Percentiles rank a stretch among this genome's conserved stretches.
Evolutionary conservation across 1,139 yeast genomes (phyloP).

Genomic region (Nakaseomyces uthaithaninus): DNA sequence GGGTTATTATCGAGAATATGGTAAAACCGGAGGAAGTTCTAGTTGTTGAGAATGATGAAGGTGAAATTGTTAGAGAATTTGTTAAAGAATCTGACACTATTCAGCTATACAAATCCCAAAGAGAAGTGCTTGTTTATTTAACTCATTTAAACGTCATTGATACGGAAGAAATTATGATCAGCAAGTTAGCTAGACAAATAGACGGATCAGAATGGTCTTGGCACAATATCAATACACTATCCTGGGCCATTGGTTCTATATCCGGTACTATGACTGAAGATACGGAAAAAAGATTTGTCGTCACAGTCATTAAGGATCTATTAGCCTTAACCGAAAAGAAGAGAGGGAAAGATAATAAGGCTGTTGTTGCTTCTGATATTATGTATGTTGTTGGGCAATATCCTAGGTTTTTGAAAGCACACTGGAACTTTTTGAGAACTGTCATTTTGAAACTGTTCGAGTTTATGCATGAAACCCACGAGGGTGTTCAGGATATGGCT

Average conservation of each 20-base stretch:
- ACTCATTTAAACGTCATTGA: slow-evolving; percentile 93
- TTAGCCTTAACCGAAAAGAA: slow-evolving; percentile 89
- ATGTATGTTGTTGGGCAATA: slow-evolving; percentile 99
- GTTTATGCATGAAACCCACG: slow-evolving; percentile 99
- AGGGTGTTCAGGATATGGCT: slow-evolving; percentile 99
- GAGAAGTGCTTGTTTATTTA: slow-evolving; percentile 88
- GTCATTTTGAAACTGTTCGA: slow-evolving; percentile 93
- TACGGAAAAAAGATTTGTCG: slow-evolving; percentile 89
- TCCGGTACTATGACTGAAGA: slow-evolving; percentile 99
- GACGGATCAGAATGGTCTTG: slow-evolving; percentile 99
- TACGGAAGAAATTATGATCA: slow-evolving; percentile 89
- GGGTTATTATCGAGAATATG: slow-evolving; percentile 93
- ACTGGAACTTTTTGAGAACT: slow-evolving; percentile 94
- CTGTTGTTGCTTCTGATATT: slow-evolving; percentile 96
- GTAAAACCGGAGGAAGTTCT: slow-evolving; percentile 97
- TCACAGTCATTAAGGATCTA: slow-evolving; percentile 84
- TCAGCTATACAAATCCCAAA: slow-evolving; percentile 87
- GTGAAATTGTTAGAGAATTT: slow-evolving; percentile 95
- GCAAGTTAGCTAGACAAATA: slow-evolving; percentile 81
- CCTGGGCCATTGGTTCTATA: slow-evolving; percentile 99
- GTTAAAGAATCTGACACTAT: slow-evolving; percentile 96
- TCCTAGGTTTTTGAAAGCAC: slow-evolving; percentile 94
- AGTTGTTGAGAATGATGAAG: slow-evolving; percentile 96
- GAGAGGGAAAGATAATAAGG: slow-evolving; percentile 95
- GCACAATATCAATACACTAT: slow-evolving; percentile 91